A percentile compares a stretch with the other conserved stretches of the same genome.
Evolutionary conservation across 805 yeast genomes (phyloP).

Genomic region (Schizosaccharomyces cryophilus): DNA sequence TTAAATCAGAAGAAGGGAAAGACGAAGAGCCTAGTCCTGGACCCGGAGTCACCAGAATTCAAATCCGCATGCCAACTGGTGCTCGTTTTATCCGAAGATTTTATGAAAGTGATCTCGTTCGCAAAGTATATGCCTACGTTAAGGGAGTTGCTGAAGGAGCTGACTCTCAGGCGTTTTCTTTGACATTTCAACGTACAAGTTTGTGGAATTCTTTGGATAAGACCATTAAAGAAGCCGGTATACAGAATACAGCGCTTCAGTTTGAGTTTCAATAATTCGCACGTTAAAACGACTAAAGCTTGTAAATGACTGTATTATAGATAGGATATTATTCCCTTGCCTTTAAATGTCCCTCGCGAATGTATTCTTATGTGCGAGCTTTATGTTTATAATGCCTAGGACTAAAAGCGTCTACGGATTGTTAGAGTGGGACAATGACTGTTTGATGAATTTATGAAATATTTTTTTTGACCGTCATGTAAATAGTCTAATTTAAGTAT

Average conservation of each 20-base stretch:
- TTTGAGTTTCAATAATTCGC: slow-evolving; percentile 22
- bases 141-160: slow-evolving; percentile 30
- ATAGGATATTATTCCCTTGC: too few relatives aligned
- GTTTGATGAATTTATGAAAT: too few relatives aligned
- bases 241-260: slow-evolving; percentile 58
- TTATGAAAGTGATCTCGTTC: slow-evolving; percentile 30
- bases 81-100: slow-evolving; percentile 53
- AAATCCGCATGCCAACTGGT: slow-evolving; percentile 67
- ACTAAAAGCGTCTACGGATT: too few relatives aligned
- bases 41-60: slow-evolving; percentile 44
- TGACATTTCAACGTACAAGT: slow-evolving; percentile 34
- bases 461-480: too few relatives aligned
- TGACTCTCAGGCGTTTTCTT: slow-evolving; percentile 25
- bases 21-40: slow-evolving; percentile 34
- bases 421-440: too few relatives aligned
- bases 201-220: slow-evolving; percentile 27
- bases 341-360: too few relatives aligned
- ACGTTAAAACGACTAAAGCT: too few relatives aligned
- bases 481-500: too few relatives aligned
- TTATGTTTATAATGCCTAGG: too few relatives aligned
- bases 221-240: slow-evolving; percentile 48
- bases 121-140: slow-evolving; percentile 35
- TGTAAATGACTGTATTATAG: too few relatives aligned
- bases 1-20: slow-evolving; percentile 25
- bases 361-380: too few relatives aligned